Evolutionary conservation across 192 early-diverging fungal species (phyloP).

Genomic region (Phycomyces nitens): DNA sequence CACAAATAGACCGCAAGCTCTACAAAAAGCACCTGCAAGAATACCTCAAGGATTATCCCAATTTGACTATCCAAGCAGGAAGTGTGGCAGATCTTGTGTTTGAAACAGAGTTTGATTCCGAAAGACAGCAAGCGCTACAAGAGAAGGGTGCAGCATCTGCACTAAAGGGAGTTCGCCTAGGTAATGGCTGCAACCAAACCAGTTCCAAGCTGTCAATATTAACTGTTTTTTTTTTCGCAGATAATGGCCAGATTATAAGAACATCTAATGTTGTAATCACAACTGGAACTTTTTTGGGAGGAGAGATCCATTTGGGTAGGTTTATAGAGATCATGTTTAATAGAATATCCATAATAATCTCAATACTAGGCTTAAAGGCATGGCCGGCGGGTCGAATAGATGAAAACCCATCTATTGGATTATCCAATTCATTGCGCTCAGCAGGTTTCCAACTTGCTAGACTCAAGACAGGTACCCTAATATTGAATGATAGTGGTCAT

Average conservation of each 20-base stretch:
- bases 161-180: constrained; percentile 23
- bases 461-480: constrained; percentile 65
- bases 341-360: background rate
- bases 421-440: constrained; percentile 68
- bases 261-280: constrained; percentile 73
- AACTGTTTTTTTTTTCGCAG: constrained; percentile 19
- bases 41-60: constrained; percentile 58
- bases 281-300: constrained; percentile 78
- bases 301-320: constrained; percentile 78
- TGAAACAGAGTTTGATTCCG: constrained; percentile 35
- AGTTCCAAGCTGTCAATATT: too few relatives aligned
- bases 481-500: background rate
- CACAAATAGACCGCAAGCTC: constrained; percentile 75
- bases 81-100: constrained; percentile 73
- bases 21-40: constrained; percentile 75
- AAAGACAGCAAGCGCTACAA: constrained; percentile 30
- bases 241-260: constrained; percentile 60
- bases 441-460: constrained; percentile 75
- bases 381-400: constrained; percentile 72
- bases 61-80: constrained; percentile 62
- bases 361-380: constrained; percentile 41
- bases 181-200: constrained; percentile 1
- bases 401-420: constrained; percentile 69
- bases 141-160: constrained; percentile 20
- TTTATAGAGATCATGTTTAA: background rate